Conservation (phyloP, 169 alveolate genomes). For the Perkinsus olseni region DNA sequence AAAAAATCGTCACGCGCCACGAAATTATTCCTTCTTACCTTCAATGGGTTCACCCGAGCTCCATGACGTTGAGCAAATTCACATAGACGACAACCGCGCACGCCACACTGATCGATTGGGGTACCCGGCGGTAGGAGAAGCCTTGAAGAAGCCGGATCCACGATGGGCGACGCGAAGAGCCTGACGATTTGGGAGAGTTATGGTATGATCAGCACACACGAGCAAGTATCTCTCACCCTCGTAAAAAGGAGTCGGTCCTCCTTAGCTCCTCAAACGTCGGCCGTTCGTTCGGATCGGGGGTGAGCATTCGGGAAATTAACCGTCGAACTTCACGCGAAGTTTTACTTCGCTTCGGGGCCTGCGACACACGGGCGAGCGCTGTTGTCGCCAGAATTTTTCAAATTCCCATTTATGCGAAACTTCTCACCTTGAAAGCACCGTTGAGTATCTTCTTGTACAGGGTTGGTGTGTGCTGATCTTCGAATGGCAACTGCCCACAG, state of each 20-base stretch:
- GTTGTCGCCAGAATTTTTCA: background rate
- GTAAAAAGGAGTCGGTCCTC: background rate
- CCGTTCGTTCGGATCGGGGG: background rate
- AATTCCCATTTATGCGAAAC: no score
- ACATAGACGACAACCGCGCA: background rate
- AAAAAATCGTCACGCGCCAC: background rate
- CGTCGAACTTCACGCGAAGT: background rate
- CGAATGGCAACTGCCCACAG: slow-evolving; percentile 71
- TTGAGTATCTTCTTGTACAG: slow-evolving; percentile 54
- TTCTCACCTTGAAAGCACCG: slow-evolving; percentile 35
- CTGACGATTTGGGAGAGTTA: background rate
- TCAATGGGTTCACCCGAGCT: background rate
- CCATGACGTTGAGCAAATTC: background rate
- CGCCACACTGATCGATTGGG: background rate
- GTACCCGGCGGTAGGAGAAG: background rate
- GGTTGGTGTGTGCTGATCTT: slow-evolving; percentile 52
- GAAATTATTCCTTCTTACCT: background rate
- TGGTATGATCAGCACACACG: background rate
- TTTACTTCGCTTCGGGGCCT: background rate
- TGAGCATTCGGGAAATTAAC: background rate
- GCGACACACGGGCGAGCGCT: background rate
- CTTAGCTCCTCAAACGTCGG: background rate
- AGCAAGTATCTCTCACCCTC: background rate
- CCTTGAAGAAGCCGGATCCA: background rate
- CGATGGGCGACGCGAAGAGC: background rate